A percentile compares a stretch with the other conserved stretches of the same genome.
Evolutionary conservation across 1,284 basidiomycete species (phyloP).

Genomic region (Cutaneotrichosporon sp.): DNA sequence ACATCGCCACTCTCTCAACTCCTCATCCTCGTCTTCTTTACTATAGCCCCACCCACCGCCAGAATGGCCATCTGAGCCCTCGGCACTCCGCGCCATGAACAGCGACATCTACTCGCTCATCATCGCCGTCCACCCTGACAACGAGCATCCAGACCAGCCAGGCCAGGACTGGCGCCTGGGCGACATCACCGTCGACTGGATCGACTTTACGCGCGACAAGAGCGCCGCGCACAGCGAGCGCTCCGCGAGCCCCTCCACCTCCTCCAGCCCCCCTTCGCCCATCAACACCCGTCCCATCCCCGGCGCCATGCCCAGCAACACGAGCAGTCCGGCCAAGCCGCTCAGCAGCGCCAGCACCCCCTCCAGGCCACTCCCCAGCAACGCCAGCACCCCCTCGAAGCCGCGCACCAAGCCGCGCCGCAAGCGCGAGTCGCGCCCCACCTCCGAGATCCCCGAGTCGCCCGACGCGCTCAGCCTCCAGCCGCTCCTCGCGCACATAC

Average conservation of each 20-base stretch:
- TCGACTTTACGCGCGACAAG: slow-evolving; percentile 52
- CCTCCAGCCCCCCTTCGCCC: no score
- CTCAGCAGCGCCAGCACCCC: no score
- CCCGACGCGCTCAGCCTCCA: slow-evolving; percentile 44
- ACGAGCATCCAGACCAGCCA: slow-evolving; percentile 5
- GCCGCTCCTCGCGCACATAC: slow-evolving; percentile 49
- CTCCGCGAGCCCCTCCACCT: neutral
- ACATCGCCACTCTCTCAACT: neutral
- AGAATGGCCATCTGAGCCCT: slow-evolving; percentile 5
- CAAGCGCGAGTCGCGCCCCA: slow-evolving; percentile 7
- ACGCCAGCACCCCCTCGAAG: neutral
- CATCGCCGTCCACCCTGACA: slow-evolving; percentile 35
- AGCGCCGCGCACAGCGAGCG: slow-evolving; percentile 24
- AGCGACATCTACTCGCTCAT: slow-evolving; percentile 38
- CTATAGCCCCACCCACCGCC: neutral
- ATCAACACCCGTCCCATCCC: slow-evolving; percentile 2
- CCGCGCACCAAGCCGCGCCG: slow-evolving; percentile 14
- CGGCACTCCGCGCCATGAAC: neutral
- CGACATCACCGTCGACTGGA: slow-evolving; percentile 51
- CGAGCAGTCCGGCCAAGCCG: no score
- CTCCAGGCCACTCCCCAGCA: no score
- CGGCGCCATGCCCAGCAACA: slow-evolving; percentile 16
- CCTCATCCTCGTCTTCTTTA: no score
- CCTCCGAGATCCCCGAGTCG: slow-evolving; percentile 12
- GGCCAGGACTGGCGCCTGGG: slow-evolving; percentile 43